Base-by-base conservation (phyloP, 2,329 filamentous ascomycete species). In the Colletotrichum sojae region DNA sequence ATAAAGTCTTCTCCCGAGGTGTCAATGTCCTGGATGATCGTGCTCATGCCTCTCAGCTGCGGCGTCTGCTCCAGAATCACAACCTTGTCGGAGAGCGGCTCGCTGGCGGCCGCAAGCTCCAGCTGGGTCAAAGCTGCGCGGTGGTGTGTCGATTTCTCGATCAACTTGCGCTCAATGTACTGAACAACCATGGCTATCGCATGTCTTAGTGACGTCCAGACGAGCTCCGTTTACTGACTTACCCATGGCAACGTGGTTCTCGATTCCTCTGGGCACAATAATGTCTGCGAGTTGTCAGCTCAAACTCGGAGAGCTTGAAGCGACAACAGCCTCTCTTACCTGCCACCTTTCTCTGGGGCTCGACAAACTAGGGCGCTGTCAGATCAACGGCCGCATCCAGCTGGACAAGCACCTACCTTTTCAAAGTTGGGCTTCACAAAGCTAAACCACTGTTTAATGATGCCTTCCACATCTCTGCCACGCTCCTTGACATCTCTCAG, bases 361-460 rank as follows among this genome's bases (percentile, higher is more conserved):
- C 92, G 65, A 99, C 96, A 77, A 89, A 98, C 86, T 62, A n/a
- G 13, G 4, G 20, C 20, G 16, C 13, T 8, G 36, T 63, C 57
- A 59, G 51, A n/a, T 18, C 25, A 51, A 31, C 16, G 22, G 39
- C n/a, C 9, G 13, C 15, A n/a, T 39, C 13, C 16, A 22, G 36
- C 13, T 15, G 10, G 15, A n/a, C 36, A 55, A 43, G 22, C 20
- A 75, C 63, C 20, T 76, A 86, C 87, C 81, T 92, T 94, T 79
- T 95, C 92, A 75, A 97, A 98, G 76, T 98, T 98, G 3, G 96
- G 96, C 81, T 99, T 99, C 51, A 99, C 96, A 78, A 93, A 99
- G 12, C 84, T 84, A 78, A 98, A 98, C 96, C 96, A 99, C 79
- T 99, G 96, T 81, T 98, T 98, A 79, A 99, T 95, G 76, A 95